Conservation (phyloP, 805 yeast species). For the Wickerhamomyces rabaulensis region DNA sequence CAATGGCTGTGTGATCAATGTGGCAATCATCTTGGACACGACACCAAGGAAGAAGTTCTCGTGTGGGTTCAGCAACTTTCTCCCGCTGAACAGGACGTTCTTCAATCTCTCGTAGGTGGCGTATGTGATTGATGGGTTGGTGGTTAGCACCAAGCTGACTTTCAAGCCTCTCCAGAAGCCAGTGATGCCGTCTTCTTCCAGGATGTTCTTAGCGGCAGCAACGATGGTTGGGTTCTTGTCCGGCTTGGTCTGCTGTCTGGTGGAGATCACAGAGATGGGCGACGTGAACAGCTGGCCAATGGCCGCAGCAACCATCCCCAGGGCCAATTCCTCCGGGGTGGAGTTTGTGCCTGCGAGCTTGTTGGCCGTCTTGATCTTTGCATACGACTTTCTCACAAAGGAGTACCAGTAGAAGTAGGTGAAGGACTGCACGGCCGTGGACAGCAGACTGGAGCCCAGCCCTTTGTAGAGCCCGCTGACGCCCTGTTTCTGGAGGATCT, state of each 20-base stretch:
- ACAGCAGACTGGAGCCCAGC: conserved; percentile 56
- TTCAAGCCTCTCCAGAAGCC: conserved; percentile 85
- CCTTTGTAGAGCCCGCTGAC: conserved; percentile 70
- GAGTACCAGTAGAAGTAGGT: conserved; percentile 88
- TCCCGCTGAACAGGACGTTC: conserved; percentile 33
- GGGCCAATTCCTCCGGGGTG: conserved; percentile 61
- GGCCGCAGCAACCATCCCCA: conserved; percentile 82
- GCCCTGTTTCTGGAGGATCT: conserved; percentile 56
- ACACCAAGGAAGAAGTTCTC: conserved; percentile 74
- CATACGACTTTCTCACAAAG: conserved; percentile 51
- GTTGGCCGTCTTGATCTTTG: conserved; percentile 32
- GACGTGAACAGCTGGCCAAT: conserved; percentile 74
- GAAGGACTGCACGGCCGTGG: conserved; percentile 73
- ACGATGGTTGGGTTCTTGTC: conserved; percentile 29
- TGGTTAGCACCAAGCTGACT: conserved; percentile 70
- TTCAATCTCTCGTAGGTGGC: conserved; percentile 72
- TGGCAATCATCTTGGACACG: conserved; percentile 75
- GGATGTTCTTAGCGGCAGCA: conserved; percentile 43
- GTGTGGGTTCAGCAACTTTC: conserved; percentile 43
- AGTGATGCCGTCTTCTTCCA: conserved; percentile 55
- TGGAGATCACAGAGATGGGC: conserved; percentile 75
- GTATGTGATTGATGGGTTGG: conserved; percentile 84
- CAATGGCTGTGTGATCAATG: conserved; percentile 76
- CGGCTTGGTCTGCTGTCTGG: conserved; percentile 53
- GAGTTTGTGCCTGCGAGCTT: conserved; percentile 26